Evolutionary conservation across 2,329 filamentous ascomycete genomes (phyloP), one percentile per base, ranked within the genome.

Genomic region (Immersiporthe knoxdaviesiana): DNA sequence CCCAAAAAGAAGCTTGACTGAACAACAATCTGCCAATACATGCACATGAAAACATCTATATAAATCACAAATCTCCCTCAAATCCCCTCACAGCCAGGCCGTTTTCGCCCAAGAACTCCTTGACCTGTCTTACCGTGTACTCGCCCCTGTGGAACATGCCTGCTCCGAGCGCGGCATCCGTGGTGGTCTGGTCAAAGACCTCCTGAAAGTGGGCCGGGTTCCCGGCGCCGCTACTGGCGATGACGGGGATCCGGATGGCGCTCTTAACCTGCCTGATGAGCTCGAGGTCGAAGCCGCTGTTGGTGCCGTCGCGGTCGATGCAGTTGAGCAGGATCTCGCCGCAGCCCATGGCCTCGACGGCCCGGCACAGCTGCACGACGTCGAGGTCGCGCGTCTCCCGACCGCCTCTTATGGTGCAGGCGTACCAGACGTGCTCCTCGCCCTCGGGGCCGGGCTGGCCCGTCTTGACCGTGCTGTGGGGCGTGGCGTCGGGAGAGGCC

Each of bases 101-200:
- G 76, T 90, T 88, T 47, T 86, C 84, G 32, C 84, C 84, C 70
- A 99, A 80, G 76, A 92, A 87, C 70, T 97, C 91, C 81, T 99
- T 99, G 62, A 99, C 96, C 76, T 98, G 90, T 79, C 90, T 90
- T 21, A 99, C 95, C 0, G 94, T 97, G 80, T 95, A 99, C 82
- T 99, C 95, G 50, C 91, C 93, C 63, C 96, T 85, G 82, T 99
- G 96, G 81, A 99, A 99, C 91, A 99, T 99, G 66, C 96, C 96
- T 11, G 96, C 96, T 3, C 96, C 96, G 70, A 99, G 82, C 37
- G 96, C 96, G 63, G 96, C 96, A 84, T 99, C 96, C 3, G 95
- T 95, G 21, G 85, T 84, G 11, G 96, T 98, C 81, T 92, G 84
- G 68, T 87, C 84, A 79, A 99, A 99, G 1, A 98, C 96, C 77